Conservation (phyloP, 768 basidiomycete species). For the Paxillus ammoniavirescens region DNA sequence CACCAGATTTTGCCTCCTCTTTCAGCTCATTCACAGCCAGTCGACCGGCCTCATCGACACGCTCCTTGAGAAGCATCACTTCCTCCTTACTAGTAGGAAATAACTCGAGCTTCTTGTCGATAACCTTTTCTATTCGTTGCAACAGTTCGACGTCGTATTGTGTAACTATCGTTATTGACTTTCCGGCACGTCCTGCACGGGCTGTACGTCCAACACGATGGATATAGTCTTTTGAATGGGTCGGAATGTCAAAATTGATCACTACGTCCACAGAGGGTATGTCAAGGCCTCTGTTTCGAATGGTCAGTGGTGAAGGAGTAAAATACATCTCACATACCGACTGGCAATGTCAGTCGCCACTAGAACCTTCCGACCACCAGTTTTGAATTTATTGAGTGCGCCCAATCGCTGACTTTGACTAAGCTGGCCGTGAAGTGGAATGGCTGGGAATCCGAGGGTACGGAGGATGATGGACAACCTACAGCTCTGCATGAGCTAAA, state of each 20-base stretch:
- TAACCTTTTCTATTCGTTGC: slow-evolving; percentile 91
- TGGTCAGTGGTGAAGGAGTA: slow-evolving; percentile 4
- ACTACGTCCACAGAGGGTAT: slow-evolving; percentile 95
- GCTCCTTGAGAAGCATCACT: slow-evolving; percentile 80
- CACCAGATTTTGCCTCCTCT: slow-evolving; percentile 59
- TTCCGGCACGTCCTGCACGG: slow-evolving; percentile 95
- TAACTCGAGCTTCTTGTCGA: slow-evolving; percentile 87
- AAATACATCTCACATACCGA: slow-evolving; percentile 50
- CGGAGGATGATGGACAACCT: slow-evolving; percentile 89
- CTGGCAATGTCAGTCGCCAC: slow-evolving; percentile 97
- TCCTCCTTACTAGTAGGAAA: slow-evolving; percentile 90
- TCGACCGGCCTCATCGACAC: slow-evolving; percentile 83
- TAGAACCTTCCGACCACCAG: slow-evolving; percentile 84
- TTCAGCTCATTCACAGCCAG: slow-evolving; percentile 79
- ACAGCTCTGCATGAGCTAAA: not conserved
- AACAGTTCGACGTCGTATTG: slow-evolving; percentile 98
- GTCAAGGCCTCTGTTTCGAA: slow-evolving; percentile 72
- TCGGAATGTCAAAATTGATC: slow-evolving; percentile 97
- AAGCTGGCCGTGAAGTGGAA: slow-evolving; percentile 94
- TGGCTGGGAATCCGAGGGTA: slow-evolving; percentile 88
- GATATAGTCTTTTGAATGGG: slow-evolving; percentile 98
- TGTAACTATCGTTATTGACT: slow-evolving; percentile 95
- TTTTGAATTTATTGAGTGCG: slow-evolving; percentile 92
- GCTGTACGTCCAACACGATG: slow-evolving; percentile 98
- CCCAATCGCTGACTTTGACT: slow-evolving; percentile 92